Evolutionary conservation across 78 protist species (phyloP).

Genomic region (Dictyostelium brefeldianum): DNA sequence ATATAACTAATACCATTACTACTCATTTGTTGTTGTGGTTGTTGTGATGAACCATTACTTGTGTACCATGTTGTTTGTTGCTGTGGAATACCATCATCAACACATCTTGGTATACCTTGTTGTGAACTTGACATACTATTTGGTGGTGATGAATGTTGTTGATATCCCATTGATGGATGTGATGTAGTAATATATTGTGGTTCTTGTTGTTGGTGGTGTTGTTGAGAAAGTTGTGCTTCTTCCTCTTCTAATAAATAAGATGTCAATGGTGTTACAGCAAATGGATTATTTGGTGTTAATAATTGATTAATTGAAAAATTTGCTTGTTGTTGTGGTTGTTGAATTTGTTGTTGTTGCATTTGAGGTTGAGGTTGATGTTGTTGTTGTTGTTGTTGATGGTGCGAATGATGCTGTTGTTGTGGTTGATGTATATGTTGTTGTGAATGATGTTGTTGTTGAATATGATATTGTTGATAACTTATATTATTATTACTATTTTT

Average conservation of each 20-base stretch:
- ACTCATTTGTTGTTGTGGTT: background rate
- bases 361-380: background rate
- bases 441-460: background rate
- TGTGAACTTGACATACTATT: background rate
- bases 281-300: conserved; percentile 27
- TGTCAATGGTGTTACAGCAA: conserved; percentile 8
- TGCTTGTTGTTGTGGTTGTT: background rate
- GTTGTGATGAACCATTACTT: background rate
- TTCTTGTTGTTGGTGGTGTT: background rate
- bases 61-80: background rate
- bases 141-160: background rate
- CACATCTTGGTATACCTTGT: background rate
- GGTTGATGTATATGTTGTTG: background rate
- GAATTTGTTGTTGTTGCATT: background rate
- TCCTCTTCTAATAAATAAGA: conserved; percentile 38
- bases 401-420: background rate
- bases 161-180: background rate
- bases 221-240: background rate
- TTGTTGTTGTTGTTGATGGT: background rate
- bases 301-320: conserved; percentile 31
- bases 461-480: background rate
- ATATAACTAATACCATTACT: background rate
- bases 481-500: background rate
- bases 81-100: background rate
- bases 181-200: background rate